Conservation (phyloP, 495 filamentous ascomycete genomes). For the Penicillium bialowiezense region DNA sequence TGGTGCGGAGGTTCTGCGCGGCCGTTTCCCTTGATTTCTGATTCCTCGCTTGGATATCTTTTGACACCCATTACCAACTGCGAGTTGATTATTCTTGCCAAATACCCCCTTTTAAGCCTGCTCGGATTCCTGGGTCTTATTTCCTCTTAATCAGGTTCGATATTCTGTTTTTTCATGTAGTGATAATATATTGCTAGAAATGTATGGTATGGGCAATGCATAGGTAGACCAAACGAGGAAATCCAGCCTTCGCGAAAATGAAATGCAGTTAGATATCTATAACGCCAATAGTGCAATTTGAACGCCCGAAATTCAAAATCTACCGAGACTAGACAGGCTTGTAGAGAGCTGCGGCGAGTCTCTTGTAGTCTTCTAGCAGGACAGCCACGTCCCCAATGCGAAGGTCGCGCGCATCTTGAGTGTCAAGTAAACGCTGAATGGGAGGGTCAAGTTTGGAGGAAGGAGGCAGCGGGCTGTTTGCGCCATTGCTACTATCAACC, state of each 20-base stretch:
- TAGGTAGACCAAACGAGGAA: constrained; percentile 7
- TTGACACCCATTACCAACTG: constrained; percentile 1
- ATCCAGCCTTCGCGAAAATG: constrained; percentile 16
- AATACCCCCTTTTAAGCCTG: constrained; percentile 17
- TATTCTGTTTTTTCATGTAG: background rate
- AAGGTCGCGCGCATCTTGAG: constrained; percentile 73
- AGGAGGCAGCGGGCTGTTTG: constrained; percentile 17
- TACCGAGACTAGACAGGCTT: constrained; percentile 33
- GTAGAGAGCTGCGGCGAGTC: constrained; percentile 55
- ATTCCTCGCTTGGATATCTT: background rate
- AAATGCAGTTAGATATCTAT: constrained; percentile 8
- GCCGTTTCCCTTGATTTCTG: constrained; percentile 28
- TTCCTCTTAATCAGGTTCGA: background rate
- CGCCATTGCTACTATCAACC: constrained; percentile 15
- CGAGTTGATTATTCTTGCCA: constrained; percentile 6
- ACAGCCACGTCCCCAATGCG: constrained; percentile 77
- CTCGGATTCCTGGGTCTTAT: background rate
- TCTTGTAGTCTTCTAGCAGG: constrained; percentile 82
- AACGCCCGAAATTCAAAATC: background rate
- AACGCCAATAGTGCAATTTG: constrained; percentile 9
- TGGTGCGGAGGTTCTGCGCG: constrained; percentile 40
- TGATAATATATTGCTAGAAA: constrained; percentile 3
- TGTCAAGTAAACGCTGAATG: constrained; percentile 76
- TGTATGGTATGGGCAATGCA: constrained; percentile 18
- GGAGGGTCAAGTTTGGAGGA: constrained; percentile 61